A percentile compares a stretch with the other conserved stretches of the same genome.
phyloP scores from a whole-genome alignment of 345 rosid species.

The Eucalyptus tenuipes region DNA sequence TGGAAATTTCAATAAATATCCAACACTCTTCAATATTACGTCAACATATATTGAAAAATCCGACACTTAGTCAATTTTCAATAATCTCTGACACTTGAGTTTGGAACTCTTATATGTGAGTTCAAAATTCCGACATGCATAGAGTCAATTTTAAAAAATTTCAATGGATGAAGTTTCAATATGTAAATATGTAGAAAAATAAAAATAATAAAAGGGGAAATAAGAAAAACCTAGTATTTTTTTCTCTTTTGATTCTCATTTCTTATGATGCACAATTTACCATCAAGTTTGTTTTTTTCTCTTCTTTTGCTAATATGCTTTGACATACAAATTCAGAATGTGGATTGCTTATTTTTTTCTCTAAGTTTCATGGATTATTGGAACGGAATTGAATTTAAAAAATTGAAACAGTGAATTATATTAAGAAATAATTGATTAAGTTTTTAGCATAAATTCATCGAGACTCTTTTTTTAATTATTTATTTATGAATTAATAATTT shows the following conservation, averaged over 20 bases:
- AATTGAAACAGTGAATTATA: no score
- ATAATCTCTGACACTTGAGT: accelerated
- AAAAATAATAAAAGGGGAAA: no score
- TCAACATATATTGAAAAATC: accelerated
- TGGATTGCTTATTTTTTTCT: no score
- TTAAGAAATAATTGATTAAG: no score
- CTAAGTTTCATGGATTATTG: no score
- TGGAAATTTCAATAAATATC: accelerated
- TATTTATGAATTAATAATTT: no score
- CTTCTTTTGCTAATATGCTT: accelerated
- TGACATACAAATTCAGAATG: accelerated
- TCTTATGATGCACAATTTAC: accelerated
- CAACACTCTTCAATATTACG: accelerated
- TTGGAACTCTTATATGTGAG: no score
- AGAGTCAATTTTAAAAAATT: accelerated
- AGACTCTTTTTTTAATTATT: accelerated
- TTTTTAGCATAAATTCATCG: no score
- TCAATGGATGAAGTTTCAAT: no score
- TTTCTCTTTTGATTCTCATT: accelerated
- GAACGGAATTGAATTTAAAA: no score
- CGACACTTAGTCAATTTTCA: accelerated
- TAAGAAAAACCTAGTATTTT: no score
- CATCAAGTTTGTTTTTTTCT: accelerated
- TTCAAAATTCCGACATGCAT: accelerated
- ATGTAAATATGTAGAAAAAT: no score